These are phyloP conservation scores for Hypsizygus marmoreus DNA, from an alignment of 768 basidiomycete genomes.

Conservation along the genomic window DNA sequence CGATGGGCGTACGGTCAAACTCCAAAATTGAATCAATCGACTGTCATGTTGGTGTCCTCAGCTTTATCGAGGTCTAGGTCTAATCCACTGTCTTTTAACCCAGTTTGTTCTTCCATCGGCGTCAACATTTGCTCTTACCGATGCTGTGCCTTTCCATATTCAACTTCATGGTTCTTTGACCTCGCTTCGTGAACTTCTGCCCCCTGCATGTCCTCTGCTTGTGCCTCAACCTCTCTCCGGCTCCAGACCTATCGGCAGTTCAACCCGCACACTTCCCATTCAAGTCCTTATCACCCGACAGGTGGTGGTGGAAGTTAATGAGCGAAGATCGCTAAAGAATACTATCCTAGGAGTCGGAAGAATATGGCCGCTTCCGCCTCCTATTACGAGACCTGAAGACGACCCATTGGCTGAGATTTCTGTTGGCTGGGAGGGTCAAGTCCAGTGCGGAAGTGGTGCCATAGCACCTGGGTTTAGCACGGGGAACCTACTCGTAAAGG, in stretches of 20 bases:
- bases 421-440: slow-evolving; percentile 59
- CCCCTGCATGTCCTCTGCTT: slow-evolving; percentile 26
- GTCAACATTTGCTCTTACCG: slow-evolving; percentile 1
- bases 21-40: slow-evolving; percentile 40
- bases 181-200: slow-evolving; percentile 46
- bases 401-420: slow-evolving; percentile 28
- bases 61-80: neutral
- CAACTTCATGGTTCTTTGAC: slow-evolving; percentile 47
- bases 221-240: slow-evolving; percentile 8
- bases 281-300: slow-evolving; percentile 55
- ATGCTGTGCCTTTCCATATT: slow-evolving; percentile 40
- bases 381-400: slow-evolving; percentile 8
- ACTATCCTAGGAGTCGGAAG: slow-evolving; percentile 45
- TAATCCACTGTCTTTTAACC: neutral
- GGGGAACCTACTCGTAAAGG: slow-evolving; percentile 50
- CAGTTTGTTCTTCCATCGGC: slow-evolving; percentile 7
- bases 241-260: slow-evolving; percentile 12
- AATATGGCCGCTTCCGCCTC: slow-evolving; percentile 38
- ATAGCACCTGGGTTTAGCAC: slow-evolving; percentile 46
- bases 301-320: slow-evolving; percentile 38
- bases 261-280: slow-evolving; percentile 25
- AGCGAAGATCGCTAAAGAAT: slow-evolving; percentile 36
- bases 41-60: slow-evolving; percentile 47
- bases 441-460: slow-evolving; percentile 41
- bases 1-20: slow-evolving; percentile 33